Evolutionary conservation across 1,284 basidiomycete species (phyloP).

Genomic region (Trametes sp.): DNA sequence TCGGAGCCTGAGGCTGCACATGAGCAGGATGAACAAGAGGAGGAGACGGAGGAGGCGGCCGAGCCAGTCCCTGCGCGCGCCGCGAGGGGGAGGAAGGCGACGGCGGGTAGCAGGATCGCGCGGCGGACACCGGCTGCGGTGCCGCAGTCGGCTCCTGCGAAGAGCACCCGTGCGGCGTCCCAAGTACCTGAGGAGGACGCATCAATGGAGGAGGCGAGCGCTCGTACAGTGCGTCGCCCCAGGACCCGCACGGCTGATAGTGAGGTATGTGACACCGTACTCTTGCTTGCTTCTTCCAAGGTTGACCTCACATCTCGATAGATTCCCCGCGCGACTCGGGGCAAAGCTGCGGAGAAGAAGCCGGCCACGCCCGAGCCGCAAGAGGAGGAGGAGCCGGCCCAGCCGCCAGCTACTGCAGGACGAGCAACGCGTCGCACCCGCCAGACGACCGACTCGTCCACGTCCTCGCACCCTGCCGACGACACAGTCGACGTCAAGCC

Average conservation of each 20-base stretch:
- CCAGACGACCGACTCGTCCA: conserved; percentile 25
- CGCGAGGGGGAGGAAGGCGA: conserved; percentile 23
- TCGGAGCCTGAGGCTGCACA: neutral
- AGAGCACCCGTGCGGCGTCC: conserved; percentile 25
- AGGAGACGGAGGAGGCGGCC: conserved; percentile 20
- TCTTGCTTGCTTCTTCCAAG: too few relatives aligned
- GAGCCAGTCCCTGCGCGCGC: conserved; percentile 18
- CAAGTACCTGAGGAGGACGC: conserved; percentile 11
- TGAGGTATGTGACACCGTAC: conserved; percentile 16
- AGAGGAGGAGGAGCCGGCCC: conserved; percentile 24
- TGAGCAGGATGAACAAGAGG: conserved; percentile 19
- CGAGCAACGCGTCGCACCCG: conserved; percentile 23
- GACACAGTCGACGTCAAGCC: conserved; percentile 25
- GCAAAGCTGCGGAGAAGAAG: conserved; percentile 19
- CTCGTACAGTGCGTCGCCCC: conserved; percentile 20
- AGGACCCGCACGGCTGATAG: conserved; percentile 31
- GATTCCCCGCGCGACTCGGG: conserved; percentile 14
- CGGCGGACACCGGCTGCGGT: conserved; percentile 32
- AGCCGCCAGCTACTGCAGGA: conserved; percentile 5
- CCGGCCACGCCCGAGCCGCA: conserved; percentile 21
- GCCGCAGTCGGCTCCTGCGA: conserved; percentile 23
- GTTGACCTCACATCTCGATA: neutral
- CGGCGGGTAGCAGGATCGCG: conserved; percentile 17
- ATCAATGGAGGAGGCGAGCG: neutral
- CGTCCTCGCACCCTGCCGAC: conserved; percentile 17